Evolutionary conservation across 2,329 filamentous ascomycete genomes (phyloP).

Genomic region (Remersonia thermophila): DNA sequence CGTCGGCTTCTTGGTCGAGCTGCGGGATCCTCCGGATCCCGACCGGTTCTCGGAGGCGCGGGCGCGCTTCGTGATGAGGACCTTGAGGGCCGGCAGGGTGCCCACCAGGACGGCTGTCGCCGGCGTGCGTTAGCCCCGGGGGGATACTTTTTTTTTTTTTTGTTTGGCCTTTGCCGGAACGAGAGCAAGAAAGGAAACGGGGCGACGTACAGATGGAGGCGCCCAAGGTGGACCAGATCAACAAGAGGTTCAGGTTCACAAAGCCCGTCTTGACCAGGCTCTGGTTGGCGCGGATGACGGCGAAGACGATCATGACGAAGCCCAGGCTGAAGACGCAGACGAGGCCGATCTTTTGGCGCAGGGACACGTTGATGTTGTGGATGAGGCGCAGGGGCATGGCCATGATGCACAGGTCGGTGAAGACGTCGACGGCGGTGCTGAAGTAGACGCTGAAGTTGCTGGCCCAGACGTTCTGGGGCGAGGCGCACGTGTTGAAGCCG

Average conservation of each 20-base stretch:
- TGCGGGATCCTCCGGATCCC: conserved; percentile 2
- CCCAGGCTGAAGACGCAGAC: conserved; percentile 19
- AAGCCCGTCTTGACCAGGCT: conserved; percentile 15
- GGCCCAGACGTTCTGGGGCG: conserved; percentile 12
- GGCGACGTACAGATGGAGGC: conserved; percentile 17
- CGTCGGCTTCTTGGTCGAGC: conserved; percentile 1
- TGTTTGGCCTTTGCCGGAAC: too few species aligned
- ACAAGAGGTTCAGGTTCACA: conserved; percentile 17
- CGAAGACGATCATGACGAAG: conserved; percentile 21
- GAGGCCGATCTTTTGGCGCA: conserved; percentile 19
- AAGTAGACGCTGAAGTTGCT: conserved; percentile 20
- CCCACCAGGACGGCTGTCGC: conserved; percentile 17
- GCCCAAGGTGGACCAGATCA: conserved; percentile 18
- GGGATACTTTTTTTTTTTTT: too few species aligned
- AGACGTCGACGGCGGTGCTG: conserved; percentile 20
- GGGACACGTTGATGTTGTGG: conserved; percentile 20
- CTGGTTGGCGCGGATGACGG: conserved; percentile 21
- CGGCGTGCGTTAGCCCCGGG: too few species aligned
- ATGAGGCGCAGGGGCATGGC: conserved; percentile 21
- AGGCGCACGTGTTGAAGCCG: conserved; percentile 16
- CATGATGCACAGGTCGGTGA: conserved; percentile 20
- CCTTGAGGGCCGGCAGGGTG: conserved; percentile 17
- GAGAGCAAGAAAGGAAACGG: not conserved
- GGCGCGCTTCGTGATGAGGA: conserved; percentile 14
- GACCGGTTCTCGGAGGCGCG: conserved; percentile 12